Percentiles rank a stretch among this genome's conserved stretches.
phyloP scores from a whole-genome alignment of 192 early-diverging fungal genomes.

The Thamnidium elegans region DNA sequence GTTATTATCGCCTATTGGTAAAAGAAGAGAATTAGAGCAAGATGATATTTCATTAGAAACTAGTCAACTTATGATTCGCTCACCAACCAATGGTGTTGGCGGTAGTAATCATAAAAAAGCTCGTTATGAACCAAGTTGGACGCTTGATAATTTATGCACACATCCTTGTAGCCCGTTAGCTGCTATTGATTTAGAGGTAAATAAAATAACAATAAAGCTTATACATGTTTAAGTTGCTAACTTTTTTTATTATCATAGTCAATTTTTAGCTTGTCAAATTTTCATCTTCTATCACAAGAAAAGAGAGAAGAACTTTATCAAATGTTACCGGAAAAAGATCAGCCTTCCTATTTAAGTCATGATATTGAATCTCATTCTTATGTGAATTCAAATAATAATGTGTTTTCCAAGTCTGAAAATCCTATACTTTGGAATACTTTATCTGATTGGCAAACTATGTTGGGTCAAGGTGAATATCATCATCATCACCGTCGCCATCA shows the following conservation, averaged over 20 bases:
- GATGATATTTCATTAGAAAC: slow-evolving; percentile 17
- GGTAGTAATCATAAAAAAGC: slow-evolving; percentile 8
- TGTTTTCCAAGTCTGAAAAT: slow-evolving; percentile 10
- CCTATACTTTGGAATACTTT: slow-evolving; percentile 10
- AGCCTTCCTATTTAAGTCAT: slow-evolving; percentile 1
- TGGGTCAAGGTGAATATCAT: not conserved
- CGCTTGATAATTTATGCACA: slow-evolving; percentile 16
- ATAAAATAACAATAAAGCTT: not conserved
- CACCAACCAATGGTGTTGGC: not conserved
- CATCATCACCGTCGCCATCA: not conserved
- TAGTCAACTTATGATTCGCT: slow-evolving; percentile 5
- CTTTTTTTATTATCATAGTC: too few species aligned
- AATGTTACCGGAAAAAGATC: slow-evolving; percentile 15
- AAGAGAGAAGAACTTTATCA: slow-evolving; percentile 17
- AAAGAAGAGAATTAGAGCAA: slow-evolving; percentile 8
- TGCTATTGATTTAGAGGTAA: slow-evolving; percentile 23
- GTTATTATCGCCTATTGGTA: slow-evolving; percentile 5
- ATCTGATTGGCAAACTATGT: slow-evolving; percentile 3
- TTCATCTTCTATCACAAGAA: slow-evolving; percentile 19
- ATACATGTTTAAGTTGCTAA: too few species aligned
- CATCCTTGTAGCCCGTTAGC: slow-evolving; percentile 21
- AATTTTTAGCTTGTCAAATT: slow-evolving; percentile 10
- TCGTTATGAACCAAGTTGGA: slow-evolving; percentile 10
- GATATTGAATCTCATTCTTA: not conserved
- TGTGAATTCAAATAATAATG: not conserved